Evolutionary conservation across 306 rosid species (phyloP).

Genomic region (Malus orientalis): DNA sequence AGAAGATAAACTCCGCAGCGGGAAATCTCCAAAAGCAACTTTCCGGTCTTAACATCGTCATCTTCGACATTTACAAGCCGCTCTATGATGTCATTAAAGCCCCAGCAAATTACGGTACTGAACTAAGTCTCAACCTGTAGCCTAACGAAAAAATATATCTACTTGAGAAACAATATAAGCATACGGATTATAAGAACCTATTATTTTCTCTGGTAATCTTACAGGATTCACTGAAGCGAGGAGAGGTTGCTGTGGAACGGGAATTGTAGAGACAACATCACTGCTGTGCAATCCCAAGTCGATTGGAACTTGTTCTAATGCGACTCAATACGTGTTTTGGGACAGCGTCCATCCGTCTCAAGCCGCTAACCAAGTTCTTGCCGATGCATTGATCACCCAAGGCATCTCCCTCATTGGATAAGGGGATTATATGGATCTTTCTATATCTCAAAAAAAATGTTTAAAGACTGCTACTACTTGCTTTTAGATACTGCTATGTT

Average conservation of each 20-base stretch:
- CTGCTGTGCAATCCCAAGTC: slow-evolving; percentile 72
- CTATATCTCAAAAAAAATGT: background rate
- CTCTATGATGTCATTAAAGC: slow-evolving; percentile 58
- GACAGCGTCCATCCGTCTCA: slow-evolving; percentile 92
- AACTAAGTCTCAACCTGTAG: background rate
- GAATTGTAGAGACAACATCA: slow-evolving; percentile 57
- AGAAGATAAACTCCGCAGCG: slow-evolving; percentile 60
- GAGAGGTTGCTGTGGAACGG: slow-evolving; percentile 97
- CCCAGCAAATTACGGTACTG: slow-evolving; percentile 70
- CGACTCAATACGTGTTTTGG: slow-evolving; percentile 88
- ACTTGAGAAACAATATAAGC: background rate
- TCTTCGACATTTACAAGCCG: slow-evolving; percentile 78
- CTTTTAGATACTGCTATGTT: background rate
- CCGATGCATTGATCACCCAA: slow-evolving; percentile 59
- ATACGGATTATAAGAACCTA: background rate
- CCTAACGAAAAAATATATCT: background rate
- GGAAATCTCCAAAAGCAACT: slow-evolving; percentile 59
- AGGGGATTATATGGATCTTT: slow-evolving; percentile 15
- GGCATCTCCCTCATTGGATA: slow-evolving; percentile 61
- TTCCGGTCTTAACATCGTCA: slow-evolving; percentile 61
- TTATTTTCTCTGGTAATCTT: background rate
- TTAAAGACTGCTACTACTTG: background rate
- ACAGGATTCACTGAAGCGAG: slow-evolving; percentile 71
- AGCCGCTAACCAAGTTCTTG: slow-evolving; percentile 81
- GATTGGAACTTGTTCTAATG: slow-evolving; percentile 77